Evolutionary conservation across 2,329 filamentous ascomycete species (phyloP), one percentile per base, ranked within the genome.

Genomic region (Ambrosiella cleistominuta): DNA sequence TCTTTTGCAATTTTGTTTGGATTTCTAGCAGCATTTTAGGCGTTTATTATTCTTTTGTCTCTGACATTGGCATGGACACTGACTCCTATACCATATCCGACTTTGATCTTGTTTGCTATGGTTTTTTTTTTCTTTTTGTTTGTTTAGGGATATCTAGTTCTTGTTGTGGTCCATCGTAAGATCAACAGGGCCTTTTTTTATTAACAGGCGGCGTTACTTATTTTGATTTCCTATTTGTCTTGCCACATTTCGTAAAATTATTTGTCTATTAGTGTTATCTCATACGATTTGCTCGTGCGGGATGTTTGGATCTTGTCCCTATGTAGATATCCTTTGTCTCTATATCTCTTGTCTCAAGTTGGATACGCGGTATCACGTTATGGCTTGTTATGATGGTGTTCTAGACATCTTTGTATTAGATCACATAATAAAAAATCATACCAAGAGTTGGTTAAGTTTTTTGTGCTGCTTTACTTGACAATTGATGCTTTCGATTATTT

Each of bases 161-260:
- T 59, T 47, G 35, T 53, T 12, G 15, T 12, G 15, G 15, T 19
- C 17, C 47, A 51, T 51, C 47, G 47, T 51, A 19, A 51, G 19
- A 35, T 17, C 36, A 8, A 50, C 37, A 36, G 42, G 51, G n/a
- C 39, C 40, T 38, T 57, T 57, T 60, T 60, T 57, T 57, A 56
- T 37, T 60, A 57, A 44, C 50, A 57, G 58, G 58, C 44, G 58
- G 58, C 58, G 58, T 60, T 59, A 59, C 56, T 51, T 56, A 40
- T 42, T 56, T 56, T 54, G 35, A 11, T 40, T 50, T 49, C 54
- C 17, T 60, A 17, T 55, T 56, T 54, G 57, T 58, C 51, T 58
- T 54, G 44, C n/a, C 8, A 8, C 19, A 13, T 17, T 47, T 13
- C n/a, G 44, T 47, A 47, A 47, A 50, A 51, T 56, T 53, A 19